Percentiles rank a stretch among this genome's conserved stretches.
Evolutionary conservation across 768 basidiomycete genomes (phyloP).

Genomic region (Tulasnella sp.): DNA sequence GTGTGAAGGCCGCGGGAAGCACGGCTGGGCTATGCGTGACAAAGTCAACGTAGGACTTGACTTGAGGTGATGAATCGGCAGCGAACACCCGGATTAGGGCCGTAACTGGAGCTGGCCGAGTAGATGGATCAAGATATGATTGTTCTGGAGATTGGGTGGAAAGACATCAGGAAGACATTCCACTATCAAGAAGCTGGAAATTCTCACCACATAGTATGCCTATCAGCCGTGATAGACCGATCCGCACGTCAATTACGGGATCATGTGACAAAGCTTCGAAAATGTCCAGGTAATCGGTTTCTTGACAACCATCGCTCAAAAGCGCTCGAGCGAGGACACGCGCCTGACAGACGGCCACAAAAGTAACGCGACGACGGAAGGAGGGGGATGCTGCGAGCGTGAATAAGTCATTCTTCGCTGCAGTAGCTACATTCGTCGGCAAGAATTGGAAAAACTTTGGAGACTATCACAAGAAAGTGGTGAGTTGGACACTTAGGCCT

Average conservation of each 20-base stretch:
- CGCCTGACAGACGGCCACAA: constrained; percentile 54
- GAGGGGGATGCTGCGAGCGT: constrained; percentile 15
- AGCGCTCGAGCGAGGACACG: constrained; percentile 29
- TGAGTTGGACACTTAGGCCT: too few species aligned
- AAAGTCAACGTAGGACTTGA: constrained; percentile 15
- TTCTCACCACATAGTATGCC: constrained; percentile 44
- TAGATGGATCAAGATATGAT: background rate
- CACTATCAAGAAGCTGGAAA: constrained; percentile 15
- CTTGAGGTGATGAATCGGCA: constrained; percentile 15
- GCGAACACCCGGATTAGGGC: constrained; percentile 11
- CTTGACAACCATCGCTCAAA: constrained; percentile 41
- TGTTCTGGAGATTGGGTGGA: background rate
- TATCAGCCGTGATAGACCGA: constrained; percentile 68
- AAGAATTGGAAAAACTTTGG: constrained; percentile 23
- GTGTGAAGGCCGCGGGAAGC: background rate
- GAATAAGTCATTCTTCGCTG: constrained; percentile 38
- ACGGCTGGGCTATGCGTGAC: constrained; percentile 5
- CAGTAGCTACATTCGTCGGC: constrained; percentile 21
- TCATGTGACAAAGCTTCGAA: constrained; percentile 34
- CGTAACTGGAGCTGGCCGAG: constrained; percentile 5
- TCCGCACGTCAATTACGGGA: constrained; percentile 68
- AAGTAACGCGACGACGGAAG: constrained; percentile 61
- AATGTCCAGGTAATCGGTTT: constrained; percentile 42
- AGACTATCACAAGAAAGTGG: constrained; percentile 19
- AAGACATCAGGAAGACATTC: too few species aligned